Base-by-base conservation (phyloP, 1,139 yeast genomes). In the Lodderomyces orthopsilosis region DNA sequence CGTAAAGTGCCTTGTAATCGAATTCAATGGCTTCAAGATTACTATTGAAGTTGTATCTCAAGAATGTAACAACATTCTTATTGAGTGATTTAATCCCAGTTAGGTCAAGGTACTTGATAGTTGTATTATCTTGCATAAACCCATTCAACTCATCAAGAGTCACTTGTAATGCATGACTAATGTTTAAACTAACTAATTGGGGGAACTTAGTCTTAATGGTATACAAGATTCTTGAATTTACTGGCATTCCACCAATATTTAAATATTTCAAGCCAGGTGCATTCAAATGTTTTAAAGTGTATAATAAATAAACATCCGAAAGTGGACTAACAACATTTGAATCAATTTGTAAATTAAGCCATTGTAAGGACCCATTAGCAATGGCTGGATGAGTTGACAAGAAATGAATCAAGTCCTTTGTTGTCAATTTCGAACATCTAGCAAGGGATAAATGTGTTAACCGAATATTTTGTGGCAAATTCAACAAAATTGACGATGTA, bases 261-360 rank as follows among this genome's bases (percentile, higher is more conserved):
- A 84, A 70, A 54, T 82, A 80, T 41, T 64, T 63, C 46, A 84
- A 64, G 34, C 74, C 57, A 6, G 74, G 62, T 57, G 88, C 81
- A 53, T 69, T 71, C 56, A 79, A 60, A 54, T 71, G 75, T 51
- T 76, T 77, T 44, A 83, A 62, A 5, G 84, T 65, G 66, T 74
- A 74, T 59, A 83, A 64, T 49, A 83, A 68, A 46, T 76, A 90
- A 54, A 74, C 74, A 41, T 79, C 80, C 30, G 74, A 77, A 53
- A 83, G 71, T 1, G 85, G 82, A 12, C 84, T 74, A 6, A 80
- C 81, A 41, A 84, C 81, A 52, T 87, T 74, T 45, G 83, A 74
- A 57, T 86, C 93, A 48, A 81, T 81, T 61, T 85, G 88, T 42
- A 89, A 66, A 54, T 83, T 87, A 28, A 89, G 74, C 96, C 96